These are phyloP conservation scores for Bromus sterilis DNA, from an alignment of 176 grass and related monocot genomes.

Conservation along the genomic window DNA sequence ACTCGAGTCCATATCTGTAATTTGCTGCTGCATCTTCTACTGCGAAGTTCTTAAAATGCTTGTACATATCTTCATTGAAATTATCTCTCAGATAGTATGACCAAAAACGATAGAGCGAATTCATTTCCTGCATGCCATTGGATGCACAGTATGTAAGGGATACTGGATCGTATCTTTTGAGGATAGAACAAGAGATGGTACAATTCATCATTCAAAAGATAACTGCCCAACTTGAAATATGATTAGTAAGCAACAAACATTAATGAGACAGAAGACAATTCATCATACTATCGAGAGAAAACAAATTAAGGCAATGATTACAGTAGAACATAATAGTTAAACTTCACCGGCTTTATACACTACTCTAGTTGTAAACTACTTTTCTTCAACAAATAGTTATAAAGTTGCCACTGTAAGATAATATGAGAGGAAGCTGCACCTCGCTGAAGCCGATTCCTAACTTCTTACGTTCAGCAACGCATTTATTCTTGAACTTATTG, in stretches of 20 bases:
- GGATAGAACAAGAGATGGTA: neutral
- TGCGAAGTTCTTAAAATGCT: constrained; percentile 76
- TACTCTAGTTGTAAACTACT: neutral
- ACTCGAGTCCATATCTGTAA: constrained; percentile 95
- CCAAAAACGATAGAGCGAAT: constrained; percentile 97
- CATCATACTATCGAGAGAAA: neutral
- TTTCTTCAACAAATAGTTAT: neutral
- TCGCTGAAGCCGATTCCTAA: constrained; percentile 84
- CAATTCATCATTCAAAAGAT: neutral
- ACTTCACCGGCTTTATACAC: neutral
- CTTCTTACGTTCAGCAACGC: constrained; percentile 86
- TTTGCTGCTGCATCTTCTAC: constrained; percentile 80
- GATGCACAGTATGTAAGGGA: constrained; percentile 13
- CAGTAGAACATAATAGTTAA: neutral
- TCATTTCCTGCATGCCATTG: constrained; percentile 79
- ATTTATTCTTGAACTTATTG: constrained; percentile 85
- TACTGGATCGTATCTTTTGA: neutral
- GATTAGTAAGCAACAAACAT: constrained; percentile 13
- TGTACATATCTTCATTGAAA: constrained; percentile 89
- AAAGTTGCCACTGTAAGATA: neutral
- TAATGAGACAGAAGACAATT: neutral
- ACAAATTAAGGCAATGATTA: neutral
- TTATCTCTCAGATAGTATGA: constrained; percentile 95
- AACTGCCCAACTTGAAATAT: neutral
- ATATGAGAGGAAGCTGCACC: constrained; percentile 35